These are phyloP conservation scores for Heliamphora exappendiculata DNA, from an alignment of 148 eudicot species.

Conservation along the genomic window DNA sequence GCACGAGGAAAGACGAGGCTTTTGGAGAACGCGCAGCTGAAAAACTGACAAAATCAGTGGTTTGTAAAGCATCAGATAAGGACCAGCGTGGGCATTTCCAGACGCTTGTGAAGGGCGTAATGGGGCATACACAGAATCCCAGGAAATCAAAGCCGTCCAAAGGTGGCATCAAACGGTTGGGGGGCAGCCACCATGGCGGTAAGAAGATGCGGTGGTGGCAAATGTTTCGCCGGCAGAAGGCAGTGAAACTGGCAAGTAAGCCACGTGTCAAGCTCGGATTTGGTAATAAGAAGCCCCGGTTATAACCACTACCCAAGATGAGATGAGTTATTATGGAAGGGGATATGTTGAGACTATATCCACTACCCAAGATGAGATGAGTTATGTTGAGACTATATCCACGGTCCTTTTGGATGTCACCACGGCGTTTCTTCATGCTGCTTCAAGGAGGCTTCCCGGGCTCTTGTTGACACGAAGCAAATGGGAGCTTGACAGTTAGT, in stretches of 20 bases:
- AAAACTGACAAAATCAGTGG: conserved; percentile 26
- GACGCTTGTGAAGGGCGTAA: conserved; percentile 36
- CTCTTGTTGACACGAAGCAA: too few relatives aligned
- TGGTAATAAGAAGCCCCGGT: conserved; percentile 17
- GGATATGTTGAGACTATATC: background rate
- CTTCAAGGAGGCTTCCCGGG: too few relatives aligned
- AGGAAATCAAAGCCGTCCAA: conserved; percentile 32
- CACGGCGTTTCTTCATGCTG: background rate
- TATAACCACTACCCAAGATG: conserved; percentile 15
- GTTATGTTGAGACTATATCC: background rate
- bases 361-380: conserved; percentile 4
- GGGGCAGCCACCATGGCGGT: conserved; percentile 9
- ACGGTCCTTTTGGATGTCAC: background rate
- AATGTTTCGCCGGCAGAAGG: conserved; percentile 21
- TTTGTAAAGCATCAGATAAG: conserved; percentile 24
- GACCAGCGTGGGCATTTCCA: conserved; percentile 34
- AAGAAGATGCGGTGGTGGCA: conserved; percentile 34
- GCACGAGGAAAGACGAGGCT: conserved; percentile 15
- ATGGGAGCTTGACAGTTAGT: too few relatives aligned
- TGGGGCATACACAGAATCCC: conserved; percentile 39
- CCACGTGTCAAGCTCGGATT: conserved; percentile 30
- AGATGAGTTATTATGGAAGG: background rate
- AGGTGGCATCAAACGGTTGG: conserved; percentile 13
- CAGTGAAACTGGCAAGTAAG: conserved; percentile 30
- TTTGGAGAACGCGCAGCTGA: conserved; percentile 26